These are phyloP conservation scores for Oryza glumipatula DNA, from an alignment of 176 grass and related monocot species.

Conservation along the genomic window DNA sequence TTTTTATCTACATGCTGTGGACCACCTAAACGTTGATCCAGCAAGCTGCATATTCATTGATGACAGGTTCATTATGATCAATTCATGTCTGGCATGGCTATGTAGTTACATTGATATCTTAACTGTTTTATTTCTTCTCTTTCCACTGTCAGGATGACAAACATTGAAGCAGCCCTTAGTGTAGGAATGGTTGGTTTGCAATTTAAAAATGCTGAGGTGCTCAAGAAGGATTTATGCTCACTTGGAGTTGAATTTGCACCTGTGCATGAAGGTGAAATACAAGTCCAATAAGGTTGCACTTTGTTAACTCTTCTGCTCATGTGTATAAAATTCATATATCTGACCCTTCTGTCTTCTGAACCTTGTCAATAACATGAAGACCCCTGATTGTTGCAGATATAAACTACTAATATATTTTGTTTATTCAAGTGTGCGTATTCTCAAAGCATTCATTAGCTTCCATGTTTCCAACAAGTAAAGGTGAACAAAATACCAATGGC, in stretches of 20 bases:
- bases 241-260: constrained; percentile 72
- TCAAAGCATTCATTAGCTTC: not conserved
- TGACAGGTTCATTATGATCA: constrained; percentile 71
- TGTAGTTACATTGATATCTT: not conserved
- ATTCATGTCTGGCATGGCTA: constrained; percentile 10
- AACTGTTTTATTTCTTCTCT: constrained; percentile 3
- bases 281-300: constrained; percentile 35
- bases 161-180: constrained; percentile 76
- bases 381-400: not conserved
- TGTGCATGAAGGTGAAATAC: constrained; percentile 34
- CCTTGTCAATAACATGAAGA: constrained; percentile 19
- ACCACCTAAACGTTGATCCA: constrained; percentile 77
- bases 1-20: constrained; percentile 67
- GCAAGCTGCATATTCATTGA: constrained; percentile 90
- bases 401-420: not conserved
- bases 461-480: not conserved
- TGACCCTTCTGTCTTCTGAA: constrained; percentile 25
- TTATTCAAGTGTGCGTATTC: constrained; percentile 3
- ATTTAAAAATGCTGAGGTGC: constrained; percentile 68
- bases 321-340: not conserved
- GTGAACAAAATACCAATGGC: not conserved
- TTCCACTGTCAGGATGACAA: constrained; percentile 56
- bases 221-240: constrained; percentile 67
- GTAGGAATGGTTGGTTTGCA: constrained; percentile 85
- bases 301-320: constrained; percentile 7